Base-by-base conservation (phyloP, 257 asterid genomes). In the Solanum habrochaites region DNA sequence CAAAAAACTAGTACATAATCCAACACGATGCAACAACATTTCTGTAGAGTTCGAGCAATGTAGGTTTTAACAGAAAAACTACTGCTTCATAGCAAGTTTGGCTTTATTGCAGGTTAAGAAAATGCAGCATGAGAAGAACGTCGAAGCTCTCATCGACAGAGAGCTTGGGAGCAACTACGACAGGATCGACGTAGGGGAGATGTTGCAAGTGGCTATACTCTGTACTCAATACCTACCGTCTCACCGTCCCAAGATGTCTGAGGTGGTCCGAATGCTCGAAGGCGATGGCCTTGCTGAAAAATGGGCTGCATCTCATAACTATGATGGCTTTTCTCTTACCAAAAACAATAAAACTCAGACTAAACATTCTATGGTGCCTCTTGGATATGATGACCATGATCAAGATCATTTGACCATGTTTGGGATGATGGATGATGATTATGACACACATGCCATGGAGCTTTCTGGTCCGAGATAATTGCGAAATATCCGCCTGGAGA, bases 271-370 rank as follows among this genome's bases (percentile, higher is more conserved):
- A 21, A 97, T 97, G 99, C 94, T 97, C 2, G 99, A 97, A 86
- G 99, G 99, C 7, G 99, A 97, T 64, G 99, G 99, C 3, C 93
- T 95, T 8, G 99, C 98, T 1, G 98, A 95, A 75, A 97, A 97
- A 91, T 97, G 99, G 99, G 99, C 97, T n/a, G 97, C 97, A 14
- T 90, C 98, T 1, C 97, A 93, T 86, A 91, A 91, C 86, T 92
- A 89, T 23, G 87, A 88, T 52, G 91, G 90, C 7, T 87, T 92
- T 78, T 87, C 93, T 4, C 90, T 85, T 73, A 86, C 85, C 35
- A 87, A 87, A 37, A 73, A 37, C 42, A 85, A 72, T 82, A 83
- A 35, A 67, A 37, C 23, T 40, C 87, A 89, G 88, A 73, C 90
- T 11, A 89, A 62, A 39, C 58, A 74, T n/a, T 69, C 69, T 62